phyloP scores from a whole-genome alignment of 1,284 basidiomycete species.

The Crepidotus sp. region DNA sequence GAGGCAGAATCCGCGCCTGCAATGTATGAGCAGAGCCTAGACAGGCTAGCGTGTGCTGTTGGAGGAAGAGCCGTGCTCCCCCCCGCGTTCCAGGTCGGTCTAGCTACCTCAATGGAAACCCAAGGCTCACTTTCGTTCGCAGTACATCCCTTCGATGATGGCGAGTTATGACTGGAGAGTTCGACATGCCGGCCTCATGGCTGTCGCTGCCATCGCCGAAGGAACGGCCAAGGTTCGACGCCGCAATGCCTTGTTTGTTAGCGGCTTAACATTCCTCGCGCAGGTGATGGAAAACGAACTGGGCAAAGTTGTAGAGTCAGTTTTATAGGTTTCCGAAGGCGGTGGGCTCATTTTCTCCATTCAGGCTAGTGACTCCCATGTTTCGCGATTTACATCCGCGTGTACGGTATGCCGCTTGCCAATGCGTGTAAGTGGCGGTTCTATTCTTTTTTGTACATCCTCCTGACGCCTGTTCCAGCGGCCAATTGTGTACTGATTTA shows the following conservation, averaged over 20 bases:
- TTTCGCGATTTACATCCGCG: conserved; percentile 73
- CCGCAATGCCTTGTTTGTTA: background rate
- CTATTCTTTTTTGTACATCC: background rate
- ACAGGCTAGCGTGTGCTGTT: conserved; percentile 66
- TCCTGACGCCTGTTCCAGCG: conserved; percentile 32
- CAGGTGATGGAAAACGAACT: conserved; percentile 71
- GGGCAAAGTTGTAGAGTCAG: conserved; percentile 63
- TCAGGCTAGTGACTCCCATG: conserved; percentile 64
- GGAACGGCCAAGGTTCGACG: conserved; percentile 55
- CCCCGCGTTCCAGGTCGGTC: conserved; percentile 54
- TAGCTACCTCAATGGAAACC: background rate
- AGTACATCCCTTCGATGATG: conserved; percentile 72
- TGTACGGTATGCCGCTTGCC: conserved; percentile 77
- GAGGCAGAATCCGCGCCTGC: conserved; percentile 63
- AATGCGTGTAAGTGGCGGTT: conserved; percentile 61
- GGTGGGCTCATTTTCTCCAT: conserved; percentile 11
- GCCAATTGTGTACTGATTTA: conserved; percentile 77
- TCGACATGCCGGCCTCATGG: conserved; percentile 75
- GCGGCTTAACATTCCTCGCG: background rate
- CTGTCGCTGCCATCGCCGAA: conserved; percentile 70
- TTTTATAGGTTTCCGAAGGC: conserved; percentile 15
- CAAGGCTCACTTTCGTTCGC: background rate
- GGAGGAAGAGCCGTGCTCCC: conserved; percentile 66
- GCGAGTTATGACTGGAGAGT: conserved; percentile 72
- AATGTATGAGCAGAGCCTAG: conserved; percentile 71